Evolutionary conservation across 306 rosid genomes (phyloP), one percentile per base, ranked within the genome.

Genomic region (Quercus alba): DNA sequence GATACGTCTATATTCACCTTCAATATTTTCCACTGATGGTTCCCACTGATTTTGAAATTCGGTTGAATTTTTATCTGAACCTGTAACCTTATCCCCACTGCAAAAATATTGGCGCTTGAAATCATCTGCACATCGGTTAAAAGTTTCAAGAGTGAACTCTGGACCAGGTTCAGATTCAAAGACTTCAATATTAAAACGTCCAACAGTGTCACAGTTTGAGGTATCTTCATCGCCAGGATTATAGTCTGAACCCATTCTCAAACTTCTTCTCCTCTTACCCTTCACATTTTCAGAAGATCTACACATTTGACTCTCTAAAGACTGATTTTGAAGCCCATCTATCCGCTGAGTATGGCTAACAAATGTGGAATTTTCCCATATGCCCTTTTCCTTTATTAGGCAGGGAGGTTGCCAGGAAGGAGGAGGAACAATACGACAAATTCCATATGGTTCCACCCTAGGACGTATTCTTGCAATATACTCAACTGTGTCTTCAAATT

Each of bases 391-490:
- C 86, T 89, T 80, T 68, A 77, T 81, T 77, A 70, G 75, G 76
- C 87, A 87, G 41, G 83, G 89, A 56, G 87, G 93, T 57, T 83
- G 71, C 98, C 99, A 93, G 57, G 87, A 77, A 79, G 85, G 28
- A 75, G 97, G 98, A 76, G 98, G 98, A 84, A 89, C 80, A 78
- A 95, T 95, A 77, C 96, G 94, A 66, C 97, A 95, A 21, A 93
- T 91, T 76, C 99, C 99, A 79, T 84, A 86, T 44, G 87, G 81
- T 84, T 85, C 93, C 26, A 88, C 97, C 51, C 63, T 78, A 77
- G 92, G 82, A 75, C 82, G 84, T 81, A 95, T 88, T 51, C 84
- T 93, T 80, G 89, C 90, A 70, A 95, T 85, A 84, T 91, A 95
- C 70, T 88, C 75, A 71, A 85, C 84, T 1, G 85, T 83, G 81